A percentile compares a stretch with the other conserved stretches of the same genome.
These are phyloP conservation scores for Mucor saturninus DNA, from an alignment of 371 early-diverging fungal genomes.

Conservation along the genomic window DNA sequence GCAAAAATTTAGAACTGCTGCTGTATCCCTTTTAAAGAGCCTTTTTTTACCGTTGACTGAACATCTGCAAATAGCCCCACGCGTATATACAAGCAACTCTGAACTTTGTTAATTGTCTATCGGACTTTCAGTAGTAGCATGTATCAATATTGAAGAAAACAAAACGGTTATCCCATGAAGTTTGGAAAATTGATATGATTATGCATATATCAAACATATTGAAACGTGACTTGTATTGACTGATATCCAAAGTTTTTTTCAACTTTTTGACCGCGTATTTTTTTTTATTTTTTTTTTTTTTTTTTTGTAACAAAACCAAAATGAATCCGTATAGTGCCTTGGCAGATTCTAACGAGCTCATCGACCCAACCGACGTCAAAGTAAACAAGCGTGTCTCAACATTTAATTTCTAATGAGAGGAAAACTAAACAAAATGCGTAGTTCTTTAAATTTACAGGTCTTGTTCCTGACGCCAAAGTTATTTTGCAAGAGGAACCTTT, in stretches of 20 bases:
- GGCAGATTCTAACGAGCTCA: constrained; percentile 19
- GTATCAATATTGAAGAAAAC: too few relatives aligned
- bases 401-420: background rate
- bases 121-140: too few relatives aligned
- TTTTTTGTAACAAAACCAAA: background rate
- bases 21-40: too few relatives aligned
- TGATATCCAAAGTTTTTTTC: background rate
- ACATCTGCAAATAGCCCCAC: too few relatives aligned
- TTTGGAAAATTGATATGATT: too few relatives aligned
- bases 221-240: background rate
- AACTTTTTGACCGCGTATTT: background rate
- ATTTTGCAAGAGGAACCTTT: constrained; percentile 39
- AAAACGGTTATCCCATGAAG: too few relatives aligned
- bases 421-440: constrained; percentile 7
- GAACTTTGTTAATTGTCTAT: too few relatives aligned
- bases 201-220: too few relatives aligned
- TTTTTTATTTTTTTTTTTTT: background rate
- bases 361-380: constrained; percentile 30
- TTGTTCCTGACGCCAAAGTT: constrained; percentile 51
- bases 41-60: too few relatives aligned
- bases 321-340: constrained; percentile 21
- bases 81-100: too few relatives aligned
- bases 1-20: too few relatives aligned
- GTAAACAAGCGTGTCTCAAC: constrained; percentile 7
- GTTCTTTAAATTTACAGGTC: constrained; percentile 43